Evolutionary conservation across 2,329 filamentous ascomycete genomes (phyloP), one percentile per base, ranked within the genome.

Genomic region (Diaporthe citriasiana): DNA sequence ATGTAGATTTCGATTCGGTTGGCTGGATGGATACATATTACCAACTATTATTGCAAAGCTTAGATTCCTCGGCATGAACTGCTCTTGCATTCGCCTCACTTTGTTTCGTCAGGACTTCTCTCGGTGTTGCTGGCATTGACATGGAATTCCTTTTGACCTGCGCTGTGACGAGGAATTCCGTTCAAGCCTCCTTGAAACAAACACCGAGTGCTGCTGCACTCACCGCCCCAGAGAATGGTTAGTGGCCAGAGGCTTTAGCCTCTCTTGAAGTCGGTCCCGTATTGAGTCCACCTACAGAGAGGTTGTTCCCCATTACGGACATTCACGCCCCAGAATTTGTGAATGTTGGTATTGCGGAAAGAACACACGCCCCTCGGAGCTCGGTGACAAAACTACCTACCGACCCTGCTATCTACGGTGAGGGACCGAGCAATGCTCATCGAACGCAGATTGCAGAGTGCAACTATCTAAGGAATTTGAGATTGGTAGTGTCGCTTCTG

Each of bases 1-100:
- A 68, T 22, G 63, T 68, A 68, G 63, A 66, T 25, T 53, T 68
- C 63, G 33, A 53, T 68, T 68, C 63, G 47, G 63, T 68, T 53
- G 63, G 63, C 47, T 68, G 33, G 63, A 66, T 25, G 17, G 51
- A 66, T 38, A 51, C 30, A 68, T 40, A 68, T 53, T 68, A 68
- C 63, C 63, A 68, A 68, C 63, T 68, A 17, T 9, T 53, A 40
- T 53, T 68, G 30, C 22, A 51, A 40, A n/a, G 9, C 47, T 25
- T 4, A 27, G n/a, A 22, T 35, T 38, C 27, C 17, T 33, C 47
- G 47, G 45, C 45, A 68, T 38, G 47, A 53, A 53, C 38, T 2
- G 8, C 8, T 17, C n/a, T 27, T 40, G 33, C 9, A 19, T 15
- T 17, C 33, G 40, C n/a, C 40, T 53, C 47, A 19, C 1, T 53